Evolutionary conservation across 1,284 basidiomycete genomes (phyloP).

Genomic region (Ganoderma boninense): DNA sequence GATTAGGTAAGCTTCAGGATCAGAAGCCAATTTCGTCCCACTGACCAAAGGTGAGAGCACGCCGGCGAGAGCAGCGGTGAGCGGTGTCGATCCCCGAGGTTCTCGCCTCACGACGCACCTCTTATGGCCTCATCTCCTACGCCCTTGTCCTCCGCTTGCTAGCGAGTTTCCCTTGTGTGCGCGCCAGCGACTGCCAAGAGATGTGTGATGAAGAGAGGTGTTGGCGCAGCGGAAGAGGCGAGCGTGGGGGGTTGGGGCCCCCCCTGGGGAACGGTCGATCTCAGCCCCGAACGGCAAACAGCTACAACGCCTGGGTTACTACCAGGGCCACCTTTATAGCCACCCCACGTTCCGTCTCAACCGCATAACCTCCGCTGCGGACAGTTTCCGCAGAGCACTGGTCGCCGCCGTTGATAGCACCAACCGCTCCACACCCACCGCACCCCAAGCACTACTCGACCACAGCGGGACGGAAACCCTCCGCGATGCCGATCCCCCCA

Average conservation of each 20-base stretch:
- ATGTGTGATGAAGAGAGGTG: not conserved
- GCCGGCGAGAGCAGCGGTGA: slow-evolving; percentile 44
- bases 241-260: slow-evolving; percentile 8
- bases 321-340: slow-evolving; percentile 5
- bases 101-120: slow-evolving; percentile 50
- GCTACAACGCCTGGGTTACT: not conserved
- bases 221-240: not conserved
- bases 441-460: slow-evolving; percentile 1
- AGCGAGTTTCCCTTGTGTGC: not conserved
- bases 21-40: slow-evolving; percentile 9
- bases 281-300: slow-evolving; percentile 11
- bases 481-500: slow-evolving; percentile 42
- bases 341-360: slow-evolving; percentile 24
- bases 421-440: not conserved
- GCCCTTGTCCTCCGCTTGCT: not conserved
- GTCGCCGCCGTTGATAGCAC: not conserved
- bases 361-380: slow-evolving; percentile 8
- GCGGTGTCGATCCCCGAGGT: slow-evolving; percentile 10
- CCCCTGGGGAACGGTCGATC: slow-evolving; percentile 10
- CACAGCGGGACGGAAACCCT: slow-evolving; percentile 7
- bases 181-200: not conserved
- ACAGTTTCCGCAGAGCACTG: not conserved
- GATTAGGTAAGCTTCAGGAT: slow-evolving; percentile 42
- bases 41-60: slow-evolving; percentile 81
- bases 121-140: slow-evolving; percentile 66